phyloP scores from a whole-genome alignment of 495 filamentous ascomycete genomes.

The Hyaloscypha bicolor region DNA sequence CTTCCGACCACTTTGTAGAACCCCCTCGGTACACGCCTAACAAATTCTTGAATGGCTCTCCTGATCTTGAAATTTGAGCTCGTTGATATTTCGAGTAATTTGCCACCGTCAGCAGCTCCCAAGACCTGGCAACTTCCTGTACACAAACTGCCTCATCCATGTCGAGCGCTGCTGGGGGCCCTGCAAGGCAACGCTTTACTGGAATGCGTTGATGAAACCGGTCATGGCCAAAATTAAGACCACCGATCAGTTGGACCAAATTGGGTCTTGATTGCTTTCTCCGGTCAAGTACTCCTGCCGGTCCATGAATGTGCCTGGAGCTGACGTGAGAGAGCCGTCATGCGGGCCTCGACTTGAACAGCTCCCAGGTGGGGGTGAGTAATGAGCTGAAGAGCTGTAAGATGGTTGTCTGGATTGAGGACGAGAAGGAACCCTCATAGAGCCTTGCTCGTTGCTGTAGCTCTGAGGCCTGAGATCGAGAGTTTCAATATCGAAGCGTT shows the following conservation, averaged over 20 bases:
- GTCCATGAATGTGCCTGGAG: slow-evolving; percentile 23
- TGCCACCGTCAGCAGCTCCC: background rate
- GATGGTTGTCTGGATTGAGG: slow-evolving; percentile 24
- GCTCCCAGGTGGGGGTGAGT: slow-evolving; percentile 20
- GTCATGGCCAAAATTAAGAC: background rate
- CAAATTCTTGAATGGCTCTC: background rate
- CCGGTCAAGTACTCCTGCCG: slow-evolving; percentile 25
- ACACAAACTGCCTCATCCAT: background rate
- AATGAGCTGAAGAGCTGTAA: slow-evolving; percentile 29
- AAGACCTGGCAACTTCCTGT: background rate
- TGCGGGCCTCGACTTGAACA: slow-evolving; percentile 15
- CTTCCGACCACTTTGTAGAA: background rate
- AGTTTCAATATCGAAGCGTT: slow-evolving; percentile 59
- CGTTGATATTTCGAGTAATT: background rate
- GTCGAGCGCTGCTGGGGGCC: background rate
- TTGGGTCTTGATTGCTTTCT: slow-evolving; percentile 20
- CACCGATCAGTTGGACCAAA: slow-evolving; percentile 25
- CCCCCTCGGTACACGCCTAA: background rate
- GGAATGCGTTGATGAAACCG: background rate
- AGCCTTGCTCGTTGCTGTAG: slow-evolving; percentile 18
- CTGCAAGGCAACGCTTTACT: background rate
- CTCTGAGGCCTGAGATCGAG: slow-evolving; percentile 31
- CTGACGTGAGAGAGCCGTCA: slow-evolving; percentile 29
- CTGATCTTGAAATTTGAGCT: background rate
- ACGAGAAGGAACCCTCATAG: slow-evolving; percentile 21